phyloP scores from a whole-genome alignment of 345 rosid genomes.

The Hibiscus trionum region DNA sequence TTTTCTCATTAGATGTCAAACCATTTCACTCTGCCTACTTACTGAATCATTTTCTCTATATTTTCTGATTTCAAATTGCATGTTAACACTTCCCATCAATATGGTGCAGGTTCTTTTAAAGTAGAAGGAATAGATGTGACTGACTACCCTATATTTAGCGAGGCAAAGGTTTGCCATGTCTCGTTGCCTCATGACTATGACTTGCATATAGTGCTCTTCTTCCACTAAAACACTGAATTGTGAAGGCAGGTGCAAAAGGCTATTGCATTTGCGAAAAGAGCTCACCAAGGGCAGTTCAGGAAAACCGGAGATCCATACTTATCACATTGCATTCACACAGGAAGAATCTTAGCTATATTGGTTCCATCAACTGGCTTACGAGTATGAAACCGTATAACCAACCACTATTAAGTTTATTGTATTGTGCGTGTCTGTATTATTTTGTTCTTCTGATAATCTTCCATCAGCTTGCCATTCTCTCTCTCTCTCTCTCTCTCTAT shows the following conservation, averaged over 20 bases:
- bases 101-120: conserved; percentile 36
- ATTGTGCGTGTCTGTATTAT: too few species aligned
- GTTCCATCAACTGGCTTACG: conserved; percentile 54
- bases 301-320: conserved; percentile 68
- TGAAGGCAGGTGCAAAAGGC: conserved; percentile 78
- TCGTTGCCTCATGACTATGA: conserved; percentile 16
- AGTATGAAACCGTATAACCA: conserved; percentile 22
- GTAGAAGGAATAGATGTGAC: conserved; percentile 64
- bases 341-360: conserved; percentile 55
- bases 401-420: not conserved
- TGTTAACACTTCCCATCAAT: conserved; percentile 3
- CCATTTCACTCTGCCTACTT: not conserved
- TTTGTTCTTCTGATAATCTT: too few species aligned
- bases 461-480: too few species aligned
- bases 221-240: conserved; percentile 28
- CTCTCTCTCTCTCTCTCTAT: too few species aligned
- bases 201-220: conserved; percentile 10
- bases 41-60: not conserved
- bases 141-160: conserved; percentile 49
- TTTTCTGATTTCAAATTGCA: not conserved
- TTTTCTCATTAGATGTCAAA: not conserved
- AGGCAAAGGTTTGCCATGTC: conserved; percentile 45
- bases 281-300: conserved; percentile 59
- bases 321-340: conserved; percentile 62
- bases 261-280: conserved; percentile 55